Evolutionary conservation across 352 stramenopile genomes (phyloP).

Genomic region (Globisporangium splendens): DNA sequence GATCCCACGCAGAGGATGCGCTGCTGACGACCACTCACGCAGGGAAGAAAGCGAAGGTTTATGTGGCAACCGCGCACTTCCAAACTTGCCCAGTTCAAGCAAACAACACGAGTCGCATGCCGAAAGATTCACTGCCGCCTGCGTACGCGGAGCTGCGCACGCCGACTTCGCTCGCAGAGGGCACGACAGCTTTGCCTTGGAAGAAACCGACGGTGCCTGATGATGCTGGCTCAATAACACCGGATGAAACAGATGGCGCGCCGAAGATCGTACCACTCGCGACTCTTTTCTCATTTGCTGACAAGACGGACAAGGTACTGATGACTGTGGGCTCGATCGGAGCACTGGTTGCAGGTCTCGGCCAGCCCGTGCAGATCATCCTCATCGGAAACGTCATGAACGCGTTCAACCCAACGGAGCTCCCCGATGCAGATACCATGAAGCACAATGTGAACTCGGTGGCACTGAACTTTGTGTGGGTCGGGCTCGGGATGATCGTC

Average conservation of each 20-base stretch:
- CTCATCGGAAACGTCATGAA: constrained; percentile 73
- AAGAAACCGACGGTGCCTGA: no score
- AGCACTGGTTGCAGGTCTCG: constrained; percentile 36
- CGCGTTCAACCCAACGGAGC: constrained; percentile 53
- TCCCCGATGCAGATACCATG: constrained; percentile 9
- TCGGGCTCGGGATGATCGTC: constrained; percentile 27
- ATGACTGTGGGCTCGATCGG: constrained; percentile 50
- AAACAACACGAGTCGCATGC: neutral
- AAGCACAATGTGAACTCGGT: constrained; percentile 25
- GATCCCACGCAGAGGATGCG: no score
- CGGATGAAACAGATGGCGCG: no score
- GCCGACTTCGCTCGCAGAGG: neutral
- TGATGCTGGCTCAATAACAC: no score
- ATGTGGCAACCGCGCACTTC: neutral
- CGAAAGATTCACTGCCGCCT: neutral
- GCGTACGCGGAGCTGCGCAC: constrained; percentile 10
- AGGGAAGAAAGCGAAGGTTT: no score
- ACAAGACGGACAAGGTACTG: constrained; percentile 46
- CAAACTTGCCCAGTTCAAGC: neutral
- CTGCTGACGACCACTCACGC: no score
- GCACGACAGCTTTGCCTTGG: no score
- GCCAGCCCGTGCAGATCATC: constrained; percentile 65
- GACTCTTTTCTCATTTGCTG: constrained; percentile 30
- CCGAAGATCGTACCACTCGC: constrained; percentile 3
- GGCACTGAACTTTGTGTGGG: constrained; percentile 27